Conservation (phyloP, 1,284 basidiomycete species). For the Ustilago trichophora region DNA sequence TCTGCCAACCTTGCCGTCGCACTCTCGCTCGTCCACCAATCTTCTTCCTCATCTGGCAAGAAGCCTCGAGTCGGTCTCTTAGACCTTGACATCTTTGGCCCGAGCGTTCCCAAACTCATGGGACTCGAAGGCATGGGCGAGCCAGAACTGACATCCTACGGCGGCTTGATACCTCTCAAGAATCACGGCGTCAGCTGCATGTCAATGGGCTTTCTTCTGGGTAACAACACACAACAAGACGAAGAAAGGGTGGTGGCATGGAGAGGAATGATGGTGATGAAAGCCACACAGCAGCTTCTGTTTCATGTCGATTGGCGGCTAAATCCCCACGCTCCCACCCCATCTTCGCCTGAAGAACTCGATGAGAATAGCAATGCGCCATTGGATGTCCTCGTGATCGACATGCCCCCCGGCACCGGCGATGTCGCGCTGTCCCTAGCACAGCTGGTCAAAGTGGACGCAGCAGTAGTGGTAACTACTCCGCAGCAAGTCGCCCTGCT, state of each 20-base stretch:
- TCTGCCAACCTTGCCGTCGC: constrained; percentile 87
- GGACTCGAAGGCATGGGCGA: constrained; percentile 83
- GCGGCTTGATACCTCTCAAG: constrained; percentile 79
- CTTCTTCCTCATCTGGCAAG: background rate
- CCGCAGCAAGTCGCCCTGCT: constrained; percentile 93
- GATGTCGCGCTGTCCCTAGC: constrained; percentile 93
- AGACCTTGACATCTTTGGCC: constrained; percentile 95
- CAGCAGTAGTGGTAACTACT: constrained; percentile 77
- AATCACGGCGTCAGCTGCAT: constrained; percentile 94
- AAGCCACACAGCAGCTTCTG: constrained; percentile 93
- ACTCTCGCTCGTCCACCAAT: constrained; percentile 66
- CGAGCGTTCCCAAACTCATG: constrained; percentile 94
- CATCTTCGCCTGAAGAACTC: constrained; percentile 1
- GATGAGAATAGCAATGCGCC: constrained; percentile 11
- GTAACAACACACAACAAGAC: constrained; percentile 8
- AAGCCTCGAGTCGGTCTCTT: constrained; percentile 80
- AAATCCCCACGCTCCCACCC: constrained; percentile 15
- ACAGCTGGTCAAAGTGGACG: constrained; percentile 76
- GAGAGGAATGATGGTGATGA: constrained; percentile 98
- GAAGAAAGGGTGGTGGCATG: constrained; percentile 75
- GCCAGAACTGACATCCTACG: constrained; percentile 75
- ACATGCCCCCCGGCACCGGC: constrained; percentile 97
- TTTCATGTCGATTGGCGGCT: constrained; percentile 92
- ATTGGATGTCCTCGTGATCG: constrained; percentile 87
- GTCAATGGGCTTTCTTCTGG: constrained; percentile 86